These are phyloP conservation scores for Plasmodium cynomolgi DNA, from an alignment of 169 alveolate genomes.

Conservation along the genomic window DNA sequence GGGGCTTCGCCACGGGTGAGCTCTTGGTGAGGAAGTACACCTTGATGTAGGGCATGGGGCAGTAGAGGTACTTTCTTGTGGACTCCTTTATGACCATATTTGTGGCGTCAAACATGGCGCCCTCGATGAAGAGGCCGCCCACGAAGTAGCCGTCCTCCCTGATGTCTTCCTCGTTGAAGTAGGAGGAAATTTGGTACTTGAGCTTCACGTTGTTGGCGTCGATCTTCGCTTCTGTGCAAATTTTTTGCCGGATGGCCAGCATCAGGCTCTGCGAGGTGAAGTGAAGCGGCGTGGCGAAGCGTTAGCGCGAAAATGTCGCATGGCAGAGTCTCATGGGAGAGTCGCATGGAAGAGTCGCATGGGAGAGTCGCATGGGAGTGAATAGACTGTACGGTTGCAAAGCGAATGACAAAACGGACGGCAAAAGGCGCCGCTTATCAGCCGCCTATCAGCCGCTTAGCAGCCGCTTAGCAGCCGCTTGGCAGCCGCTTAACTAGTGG, in stretches of 20 bases:
- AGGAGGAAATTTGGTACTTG: constrained; percentile 36
- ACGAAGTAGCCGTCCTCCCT: constrained; percentile 48
- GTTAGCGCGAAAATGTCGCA: background rate
- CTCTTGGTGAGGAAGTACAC: constrained; percentile 27
- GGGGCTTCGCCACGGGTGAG: background rate
- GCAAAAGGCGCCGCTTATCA: background rate
- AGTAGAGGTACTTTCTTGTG: constrained; percentile 32
- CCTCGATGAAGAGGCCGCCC: constrained; percentile 62
- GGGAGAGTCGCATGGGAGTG: background rate
- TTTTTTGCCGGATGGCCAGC: constrained; percentile 50
- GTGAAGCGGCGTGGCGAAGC: background rate
- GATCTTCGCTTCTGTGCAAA: constrained; percentile 31
- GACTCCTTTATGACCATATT: constrained; percentile 53
- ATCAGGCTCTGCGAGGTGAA: constrained; percentile 23
- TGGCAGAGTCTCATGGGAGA: too few species aligned
- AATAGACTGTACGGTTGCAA: background rate
- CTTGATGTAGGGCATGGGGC: constrained; percentile 66
- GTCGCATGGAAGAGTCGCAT: too few species aligned
- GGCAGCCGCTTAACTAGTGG: background rate
- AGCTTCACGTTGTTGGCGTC: constrained; percentile 54
- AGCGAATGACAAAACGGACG: background rate
- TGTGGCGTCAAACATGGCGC: constrained; percentile 55
- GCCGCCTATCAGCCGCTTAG: background rate
- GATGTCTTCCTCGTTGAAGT: constrained; percentile 57
- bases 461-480: background rate